These are phyloP conservation scores for Arabis hirsuta DNA, from an alignment of 345 rosid genomes.

Conservation along the genomic window DNA sequence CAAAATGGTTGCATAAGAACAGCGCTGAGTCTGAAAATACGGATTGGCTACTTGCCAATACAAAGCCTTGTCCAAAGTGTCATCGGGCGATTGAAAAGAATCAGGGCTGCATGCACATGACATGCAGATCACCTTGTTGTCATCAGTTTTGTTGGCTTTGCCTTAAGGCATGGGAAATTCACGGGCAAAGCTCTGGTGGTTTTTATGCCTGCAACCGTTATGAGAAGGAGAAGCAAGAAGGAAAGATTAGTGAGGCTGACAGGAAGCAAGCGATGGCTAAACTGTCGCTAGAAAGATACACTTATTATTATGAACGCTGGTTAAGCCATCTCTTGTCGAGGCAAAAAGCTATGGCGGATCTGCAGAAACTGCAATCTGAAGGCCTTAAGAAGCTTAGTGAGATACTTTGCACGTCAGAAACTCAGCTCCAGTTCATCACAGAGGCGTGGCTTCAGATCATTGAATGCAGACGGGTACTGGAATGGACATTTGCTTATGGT, in stretches of 20 bases:
- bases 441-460: constrained; percentile 30
- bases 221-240: not conserved
- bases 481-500: constrained; percentile 29
- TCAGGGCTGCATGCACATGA: constrained; percentile 26
- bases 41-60: constrained; percentile 8
- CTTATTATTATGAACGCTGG: constrained; percentile 22
- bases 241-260: not conserved
- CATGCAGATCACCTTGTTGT: not conserved
- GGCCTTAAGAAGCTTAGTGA: not conserved
- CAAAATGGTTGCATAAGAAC: constrained; percentile 15
- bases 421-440: constrained; percentile 13
- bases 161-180: not conserved
- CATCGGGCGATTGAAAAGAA: constrained; percentile 5
- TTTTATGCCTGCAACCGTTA: not conserved
- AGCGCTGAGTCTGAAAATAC: constrained; percentile 4
- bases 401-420: not conserved
- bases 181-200: not conserved
- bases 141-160: constrained; percentile 27
- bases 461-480: constrained; percentile 19
- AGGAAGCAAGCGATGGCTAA: not conserved
- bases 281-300: not conserved
- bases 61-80: constrained; percentile 21
- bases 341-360: not conserved
- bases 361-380: not conserved
- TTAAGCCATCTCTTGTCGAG: not conserved